Conservation (phyloP, 1,284 basidiomycete species). For the Tylopilus microsporus region DNA sequence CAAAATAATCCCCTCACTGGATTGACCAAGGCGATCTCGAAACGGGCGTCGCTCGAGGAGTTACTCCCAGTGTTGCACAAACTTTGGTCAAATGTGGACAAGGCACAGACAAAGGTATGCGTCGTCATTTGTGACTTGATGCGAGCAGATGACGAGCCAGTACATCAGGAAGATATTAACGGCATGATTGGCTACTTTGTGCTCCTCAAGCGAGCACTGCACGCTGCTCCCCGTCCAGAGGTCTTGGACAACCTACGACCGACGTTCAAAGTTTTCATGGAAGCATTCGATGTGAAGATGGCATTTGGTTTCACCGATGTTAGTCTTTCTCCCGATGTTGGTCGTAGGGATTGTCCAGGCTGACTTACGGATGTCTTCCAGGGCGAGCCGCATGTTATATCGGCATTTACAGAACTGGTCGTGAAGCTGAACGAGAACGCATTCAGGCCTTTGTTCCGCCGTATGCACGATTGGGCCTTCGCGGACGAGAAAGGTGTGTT, state of each 20-base stretch:
- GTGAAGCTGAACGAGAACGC: too few relatives aligned
- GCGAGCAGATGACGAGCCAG: conserved; percentile 1
- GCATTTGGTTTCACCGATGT: conserved; percentile 35
- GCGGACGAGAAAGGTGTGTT: conserved; percentile 48
- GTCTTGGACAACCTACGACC: conserved; percentile 69
- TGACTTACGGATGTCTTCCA: background rate
- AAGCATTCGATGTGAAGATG: conserved; percentile 64
- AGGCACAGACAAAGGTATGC: conserved; percentile 36
- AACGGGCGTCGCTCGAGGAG: conserved; percentile 63
- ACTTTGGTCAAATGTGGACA: conserved; percentile 46
- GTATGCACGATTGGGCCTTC: conserved; percentile 95
- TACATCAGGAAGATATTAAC: too few relatives aligned
- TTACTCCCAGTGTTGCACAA: conserved; percentile 61
- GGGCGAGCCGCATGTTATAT: too few relatives aligned
- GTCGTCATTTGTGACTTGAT: background rate
- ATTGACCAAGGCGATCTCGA: conserved; percentile 35
- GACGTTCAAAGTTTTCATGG: conserved; percentile 79
- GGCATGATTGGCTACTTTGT: too few relatives aligned
- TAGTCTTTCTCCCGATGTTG: background rate
- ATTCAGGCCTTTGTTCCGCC: conserved; percentile 60
- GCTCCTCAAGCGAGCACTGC: conserved; percentile 42
- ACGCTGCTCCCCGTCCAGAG: conserved; percentile 57
- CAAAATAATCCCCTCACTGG: conserved; percentile 3
- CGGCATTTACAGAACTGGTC: too few relatives aligned
- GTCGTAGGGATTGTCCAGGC: background rate